Percentiles rank a stretch among this genome's conserved stretches.
phyloP scores from a whole-genome alignment of 768 basidiomycete genomes.

The Kwoniella sp. region DNA sequence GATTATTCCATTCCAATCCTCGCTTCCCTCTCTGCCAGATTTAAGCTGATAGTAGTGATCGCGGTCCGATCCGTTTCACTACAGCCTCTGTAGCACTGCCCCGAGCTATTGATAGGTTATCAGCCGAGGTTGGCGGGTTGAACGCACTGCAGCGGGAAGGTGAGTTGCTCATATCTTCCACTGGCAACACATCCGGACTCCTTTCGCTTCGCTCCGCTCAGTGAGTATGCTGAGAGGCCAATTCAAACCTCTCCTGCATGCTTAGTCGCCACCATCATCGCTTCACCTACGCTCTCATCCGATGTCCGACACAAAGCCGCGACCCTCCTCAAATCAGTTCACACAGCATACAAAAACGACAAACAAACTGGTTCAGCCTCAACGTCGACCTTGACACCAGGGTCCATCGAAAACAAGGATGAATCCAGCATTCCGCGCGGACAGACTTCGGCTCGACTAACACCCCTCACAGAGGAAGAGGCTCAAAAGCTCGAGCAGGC shows the following conservation, averaged over 20 bases:
- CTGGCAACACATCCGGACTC: too few relatives aligned
- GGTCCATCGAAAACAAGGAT: too few relatives aligned
- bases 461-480: constrained; percentile 12
- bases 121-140: constrained; percentile 46
- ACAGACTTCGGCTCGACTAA: neutral
- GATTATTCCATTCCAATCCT: too few relatives aligned
- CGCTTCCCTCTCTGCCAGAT: too few relatives aligned
- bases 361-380: constrained; percentile 20
- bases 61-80: neutral
- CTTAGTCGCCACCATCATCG: constrained; percentile 44
- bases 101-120: constrained; percentile 45
- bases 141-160: constrained; percentile 50
- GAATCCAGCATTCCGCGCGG: too few relatives aligned
- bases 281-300: constrained; percentile 46
- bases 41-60: neutral
- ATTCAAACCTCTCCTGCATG: too few relatives aligned
- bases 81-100: constrained; percentile 45
- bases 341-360: constrained; percentile 40
- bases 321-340: constrained; percentile 30
- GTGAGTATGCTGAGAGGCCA: too few relatives aligned
- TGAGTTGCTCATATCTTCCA: too few relatives aligned
- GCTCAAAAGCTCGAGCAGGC: constrained; percentile 22
- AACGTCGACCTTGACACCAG: neutral
- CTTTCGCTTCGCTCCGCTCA: too few relatives aligned
- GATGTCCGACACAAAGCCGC: constrained; percentile 46